Conservation (phyloP, 768 basidiomycete species). For the Rhodocollybia butyracea region DNA sequence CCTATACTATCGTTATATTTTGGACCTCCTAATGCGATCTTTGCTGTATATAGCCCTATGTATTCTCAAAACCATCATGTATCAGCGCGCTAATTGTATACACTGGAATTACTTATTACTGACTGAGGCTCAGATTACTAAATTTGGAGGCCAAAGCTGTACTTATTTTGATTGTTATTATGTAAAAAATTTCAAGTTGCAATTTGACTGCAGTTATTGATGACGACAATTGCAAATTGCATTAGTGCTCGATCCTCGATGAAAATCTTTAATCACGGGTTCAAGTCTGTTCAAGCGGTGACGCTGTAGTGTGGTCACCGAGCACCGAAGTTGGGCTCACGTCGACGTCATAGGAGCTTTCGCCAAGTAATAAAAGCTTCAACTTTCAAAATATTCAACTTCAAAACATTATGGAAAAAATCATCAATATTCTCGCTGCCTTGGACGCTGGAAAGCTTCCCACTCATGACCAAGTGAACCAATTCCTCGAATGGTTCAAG, state of each 20-base stretch:
- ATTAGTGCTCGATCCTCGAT: no score
- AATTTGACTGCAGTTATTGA: background rate
- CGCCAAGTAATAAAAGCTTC: background rate
- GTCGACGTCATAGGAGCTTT: background rate
- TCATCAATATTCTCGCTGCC: conserved; percentile 61
- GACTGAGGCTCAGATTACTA: no score
- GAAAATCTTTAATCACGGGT: background rate
- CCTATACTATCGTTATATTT: no score
- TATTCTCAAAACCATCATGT: no score
- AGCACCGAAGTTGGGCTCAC: background rate
- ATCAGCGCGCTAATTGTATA: no score
- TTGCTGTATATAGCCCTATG: no score
- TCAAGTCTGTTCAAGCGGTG: background rate
- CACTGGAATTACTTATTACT: no score
- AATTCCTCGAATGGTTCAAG: conserved; percentile 54
- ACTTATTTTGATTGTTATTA: no score
- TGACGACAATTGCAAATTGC: no score
- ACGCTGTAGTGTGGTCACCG: conserved; percentile 4
- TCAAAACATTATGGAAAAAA: conserved; percentile 52
- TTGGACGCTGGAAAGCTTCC: conserved; percentile 72
- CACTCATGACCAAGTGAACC: conserved; percentile 51
- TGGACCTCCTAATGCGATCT: no score
- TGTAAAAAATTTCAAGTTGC: no score
- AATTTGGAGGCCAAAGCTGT: no score
- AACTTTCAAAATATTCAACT: background rate